Evolutionary conservation across 2,329 filamentous ascomycete genomes (phyloP).

Genomic region (Sordariomycetes sp.): DNA sequence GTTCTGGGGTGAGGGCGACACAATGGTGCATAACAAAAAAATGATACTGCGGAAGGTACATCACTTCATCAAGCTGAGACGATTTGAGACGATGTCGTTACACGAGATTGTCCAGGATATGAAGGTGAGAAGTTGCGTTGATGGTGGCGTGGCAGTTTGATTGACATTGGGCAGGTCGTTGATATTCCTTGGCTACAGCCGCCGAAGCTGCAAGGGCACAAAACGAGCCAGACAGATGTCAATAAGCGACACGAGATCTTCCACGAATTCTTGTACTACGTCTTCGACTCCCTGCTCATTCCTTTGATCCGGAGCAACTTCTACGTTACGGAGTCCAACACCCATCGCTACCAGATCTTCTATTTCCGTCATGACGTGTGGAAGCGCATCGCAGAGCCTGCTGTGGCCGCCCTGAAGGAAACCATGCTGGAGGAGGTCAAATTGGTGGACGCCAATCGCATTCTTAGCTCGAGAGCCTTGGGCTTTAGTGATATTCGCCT

Average conservation of each 20-base stretch:
- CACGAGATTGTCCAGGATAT: constrained; percentile 70
- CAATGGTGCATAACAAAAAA: constrained; percentile 48
- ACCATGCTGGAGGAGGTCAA: constrained; percentile 74
- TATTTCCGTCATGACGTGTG: constrained; percentile 95
- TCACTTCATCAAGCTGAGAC: constrained; percentile 65
- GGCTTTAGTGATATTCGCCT: constrained; percentile 74
- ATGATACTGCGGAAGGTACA: constrained; percentile 62
- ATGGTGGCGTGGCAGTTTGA: constrained; percentile 2
- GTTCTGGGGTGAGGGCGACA: constrained; percentile 60
- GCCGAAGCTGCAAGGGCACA: constrained; percentile 35
- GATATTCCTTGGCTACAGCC: constrained; percentile 65
- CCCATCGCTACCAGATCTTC: constrained; percentile 72
- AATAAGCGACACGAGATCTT: constrained; percentile 72
- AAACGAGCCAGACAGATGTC: constrained; percentile 61
- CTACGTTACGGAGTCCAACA: constrained; percentile 85
- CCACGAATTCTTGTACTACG: constrained; percentile 78
- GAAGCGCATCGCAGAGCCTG: constrained; percentile 66
- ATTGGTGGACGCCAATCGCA: constrained; percentile 39
- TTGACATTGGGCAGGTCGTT: constrained; percentile 40
- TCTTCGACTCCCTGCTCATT: constrained; percentile 87
- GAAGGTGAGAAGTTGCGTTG: constrained; percentile 42
- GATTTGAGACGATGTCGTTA: constrained; percentile 72
- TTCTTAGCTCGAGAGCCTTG: constrained; percentile 54
- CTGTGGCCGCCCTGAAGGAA: constrained; percentile 55
- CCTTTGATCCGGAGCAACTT: constrained; percentile 83